phyloP scores from a whole-genome alignment of 768 basidiomycete genomes.

The Paxillus involutus region DNA sequence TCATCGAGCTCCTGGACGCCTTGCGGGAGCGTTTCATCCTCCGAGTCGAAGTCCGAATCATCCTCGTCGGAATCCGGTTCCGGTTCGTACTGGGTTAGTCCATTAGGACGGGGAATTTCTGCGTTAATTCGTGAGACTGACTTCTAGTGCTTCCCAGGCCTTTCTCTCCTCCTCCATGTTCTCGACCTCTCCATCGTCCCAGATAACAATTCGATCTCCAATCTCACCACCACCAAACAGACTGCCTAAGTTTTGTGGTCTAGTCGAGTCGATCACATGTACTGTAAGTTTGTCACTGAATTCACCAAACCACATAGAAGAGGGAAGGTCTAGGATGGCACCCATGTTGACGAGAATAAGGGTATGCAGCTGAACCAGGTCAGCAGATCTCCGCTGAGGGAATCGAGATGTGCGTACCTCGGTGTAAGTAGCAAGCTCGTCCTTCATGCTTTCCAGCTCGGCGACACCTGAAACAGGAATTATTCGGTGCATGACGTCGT shows the following conservation, averaged over 20 bases:
- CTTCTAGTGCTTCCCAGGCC: slow-evolving; percentile 84
- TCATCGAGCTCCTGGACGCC: slow-evolving; percentile 40
- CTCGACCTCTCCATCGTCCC: slow-evolving; percentile 88
- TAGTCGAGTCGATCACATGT: slow-evolving; percentile 92
- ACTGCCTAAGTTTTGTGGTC: slow-evolving; percentile 87
- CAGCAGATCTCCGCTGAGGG: background rate
- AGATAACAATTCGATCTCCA: slow-evolving; percentile 76
- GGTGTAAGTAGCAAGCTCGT: slow-evolving; percentile 61
- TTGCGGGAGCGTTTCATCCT: slow-evolving; percentile 47
- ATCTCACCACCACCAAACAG: slow-evolving; percentile 73
- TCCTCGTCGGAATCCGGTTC: slow-evolving; percentile 67
- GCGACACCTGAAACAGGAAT: slow-evolving; percentile 86
- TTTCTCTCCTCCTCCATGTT: slow-evolving; percentile 67
- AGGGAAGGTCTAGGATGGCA: slow-evolving; percentile 78
- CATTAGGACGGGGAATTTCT: slow-evolving; percentile 5
- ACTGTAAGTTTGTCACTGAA: slow-evolving; percentile 63
- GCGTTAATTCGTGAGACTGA: slow-evolving; percentile 34
- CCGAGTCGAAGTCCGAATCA: slow-evolving; percentile 43
- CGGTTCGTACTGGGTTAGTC: slow-evolving; percentile 65
- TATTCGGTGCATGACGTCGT: slow-evolving; percentile 89
- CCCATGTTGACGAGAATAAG: slow-evolving; percentile 94
- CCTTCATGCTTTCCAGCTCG: slow-evolving; percentile 65
- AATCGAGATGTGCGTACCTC: slow-evolving; percentile 52
- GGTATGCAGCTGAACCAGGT: slow-evolving; percentile 66
- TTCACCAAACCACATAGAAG: slow-evolving; percentile 73